Conservation (phyloP, 2,329 filamentous ascomycete genomes). For the Fusarium sp. region DNA sequence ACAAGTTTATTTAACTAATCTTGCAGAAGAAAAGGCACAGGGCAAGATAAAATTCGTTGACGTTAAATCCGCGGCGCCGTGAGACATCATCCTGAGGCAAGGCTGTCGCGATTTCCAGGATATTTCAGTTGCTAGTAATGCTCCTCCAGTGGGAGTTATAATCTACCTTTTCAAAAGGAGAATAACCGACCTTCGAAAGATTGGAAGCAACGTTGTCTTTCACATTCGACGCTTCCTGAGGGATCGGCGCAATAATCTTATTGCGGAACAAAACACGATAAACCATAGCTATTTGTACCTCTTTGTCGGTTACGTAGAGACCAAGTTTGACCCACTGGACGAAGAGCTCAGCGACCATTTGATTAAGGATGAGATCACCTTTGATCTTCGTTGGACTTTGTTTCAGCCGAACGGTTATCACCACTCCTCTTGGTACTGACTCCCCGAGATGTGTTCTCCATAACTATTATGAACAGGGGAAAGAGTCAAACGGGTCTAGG, state of each 20-base stretch:
- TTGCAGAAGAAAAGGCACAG: not conserved
- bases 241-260: not conserved
- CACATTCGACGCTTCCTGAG: not conserved
- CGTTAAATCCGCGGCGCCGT: not conserved
- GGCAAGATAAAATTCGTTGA: not conserved
- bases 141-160: not conserved
- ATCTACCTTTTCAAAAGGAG: not conserved
- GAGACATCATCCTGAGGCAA: conserved; percentile 24
- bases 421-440: conserved; percentile 1
- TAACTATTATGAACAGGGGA: not conserved
- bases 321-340: not conserved
- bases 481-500: not conserved
- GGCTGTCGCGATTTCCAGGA: not conserved
- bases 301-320: not conserved
- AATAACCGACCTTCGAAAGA: not conserved
- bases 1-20: not conserved
- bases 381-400: conserved; percentile 1
- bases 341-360: not conserved
- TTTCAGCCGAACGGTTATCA: conserved; percentile 3
- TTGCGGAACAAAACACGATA: not conserved
- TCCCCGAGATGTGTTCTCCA: not conserved
- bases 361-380: conserved; percentile 3
- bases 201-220: not conserved
- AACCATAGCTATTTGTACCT: not conserved
- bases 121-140: not conserved